Conservation (phyloP, 345 rosid species). For the Aquilaria malaccensis region DNA sequence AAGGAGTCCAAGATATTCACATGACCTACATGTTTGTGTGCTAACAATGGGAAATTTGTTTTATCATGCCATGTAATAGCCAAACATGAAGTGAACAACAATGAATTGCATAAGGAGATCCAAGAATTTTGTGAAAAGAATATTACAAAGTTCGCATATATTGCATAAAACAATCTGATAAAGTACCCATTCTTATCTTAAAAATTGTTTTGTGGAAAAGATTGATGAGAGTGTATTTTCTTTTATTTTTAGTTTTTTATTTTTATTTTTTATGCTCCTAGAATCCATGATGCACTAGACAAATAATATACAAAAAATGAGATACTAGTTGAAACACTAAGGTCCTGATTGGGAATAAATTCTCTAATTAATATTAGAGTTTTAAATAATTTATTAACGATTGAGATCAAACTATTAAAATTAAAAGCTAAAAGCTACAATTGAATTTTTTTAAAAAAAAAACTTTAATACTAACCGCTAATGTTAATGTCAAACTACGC, state of each 20-base stretch:
- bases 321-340: no score
- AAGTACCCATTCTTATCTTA: slow-evolving; percentile 55
- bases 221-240: neutral
- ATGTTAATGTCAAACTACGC: no score
- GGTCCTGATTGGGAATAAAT: no score
- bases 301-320: slow-evolving; percentile 35
- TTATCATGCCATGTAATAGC: slow-evolving; percentile 46
- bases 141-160: no score
- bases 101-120: slow-evolving; percentile 33
- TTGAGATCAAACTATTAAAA: no score
- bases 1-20: slow-evolving; percentile 46
- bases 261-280: slow-evolving; percentile 1
- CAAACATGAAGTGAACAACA: slow-evolving; percentile 34
- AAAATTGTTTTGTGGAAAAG: slow-evolving; percentile 23
- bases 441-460: no score
- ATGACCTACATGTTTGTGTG: slow-evolving; percentile 76
- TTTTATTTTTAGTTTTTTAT: neutral
- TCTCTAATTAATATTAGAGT: no score
- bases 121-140: slow-evolving; percentile 39
- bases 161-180: slow-evolving; percentile 10
- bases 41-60: slow-evolving; percentile 24
- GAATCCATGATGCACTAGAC: slow-evolving; percentile 62
- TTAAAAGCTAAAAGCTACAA: no score
- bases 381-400: no score
- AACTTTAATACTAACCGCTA: no score